These are phyloP conservation scores for Trypanosoma theileri DNA, from an alignment of 208 protist genomes.

Conservation along the genomic window DNA sequence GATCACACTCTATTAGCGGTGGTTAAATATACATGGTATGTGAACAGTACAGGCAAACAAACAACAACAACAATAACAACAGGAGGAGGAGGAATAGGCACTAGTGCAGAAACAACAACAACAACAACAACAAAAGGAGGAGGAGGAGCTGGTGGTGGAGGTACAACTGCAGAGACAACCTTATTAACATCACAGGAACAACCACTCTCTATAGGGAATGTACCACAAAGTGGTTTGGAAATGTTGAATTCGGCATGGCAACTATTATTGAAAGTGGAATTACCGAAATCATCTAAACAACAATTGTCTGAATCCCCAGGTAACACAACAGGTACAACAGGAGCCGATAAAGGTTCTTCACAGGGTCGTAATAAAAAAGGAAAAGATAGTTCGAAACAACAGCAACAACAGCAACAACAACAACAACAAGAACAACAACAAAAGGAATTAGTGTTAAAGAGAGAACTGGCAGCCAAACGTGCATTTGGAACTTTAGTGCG, in stretches of 20 bases:
- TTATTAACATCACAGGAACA: neutral
- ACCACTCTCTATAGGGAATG: neutral
- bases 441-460: conserved; percentile 7
- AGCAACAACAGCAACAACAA: conserved; percentile 5
- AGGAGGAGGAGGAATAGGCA: neutral
- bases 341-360: neutral
- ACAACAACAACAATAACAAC: conserved; percentile 5
- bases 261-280: conserved; percentile 19
- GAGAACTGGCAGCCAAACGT: conserved; percentile 13
- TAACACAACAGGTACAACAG: neutral
- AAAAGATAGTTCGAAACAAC: conserved; percentile 5
- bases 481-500: conserved; percentile 18
- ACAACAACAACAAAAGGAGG: neutral
- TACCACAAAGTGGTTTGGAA: conserved; percentile 24
- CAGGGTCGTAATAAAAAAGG: neutral
- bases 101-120: neutral
- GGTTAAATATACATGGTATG: conserved; percentile 55
- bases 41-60: conserved; percentile 15
- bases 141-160: neutral
- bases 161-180: conserved; percentile 3
- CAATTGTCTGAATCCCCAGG: neutral
- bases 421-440: neutral
- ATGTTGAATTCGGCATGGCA: conserved; percentile 25
- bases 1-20: conserved; percentile 38
- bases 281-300: neutral